Evolutionary conservation across 768 basidiomycete species (phyloP), one percentile per base, ranked within the genome.

Genomic region (Tulasnella sp.): DNA sequence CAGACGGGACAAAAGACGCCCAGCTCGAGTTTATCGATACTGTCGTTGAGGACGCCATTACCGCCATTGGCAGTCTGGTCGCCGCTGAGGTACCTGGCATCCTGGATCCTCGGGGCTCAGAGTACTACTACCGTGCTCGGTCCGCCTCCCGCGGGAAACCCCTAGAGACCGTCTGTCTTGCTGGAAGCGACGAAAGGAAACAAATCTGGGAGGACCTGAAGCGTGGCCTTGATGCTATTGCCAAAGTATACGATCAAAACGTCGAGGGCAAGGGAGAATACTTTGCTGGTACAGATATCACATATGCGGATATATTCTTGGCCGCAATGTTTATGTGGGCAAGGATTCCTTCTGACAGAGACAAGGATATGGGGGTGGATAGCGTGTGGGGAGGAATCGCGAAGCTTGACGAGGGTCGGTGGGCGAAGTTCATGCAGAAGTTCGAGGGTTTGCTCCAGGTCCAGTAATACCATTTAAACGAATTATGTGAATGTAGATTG

Each of bases 281-380:
- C 58, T 40, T 71, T 19, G 89, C 89, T 86, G 91, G 91, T 3
- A 83, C 85, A 42, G 89, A 91, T 25, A 85, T 92, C 71, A 88
- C 87, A 12, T 91, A 92, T 79, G 90, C 90, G 1, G 91, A 93
- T 79, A 92, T 93, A 80, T 88, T 90, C 5, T 82, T 93, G 29
- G 91, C 90, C 79, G 88, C 91, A 0, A 86, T 91, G 22, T 82
- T 93, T 54, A 86, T 92, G 67, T 93, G 91, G 91, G 89, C 92
- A 54, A 89, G 92, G 81, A 88, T 92, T 80, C 87, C 90, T 3
- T 86, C 90, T n/a, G 88, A 90, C 75, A 68, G 68, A 58, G 72
- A 73, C 40, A 31, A 22, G 36, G 73, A 74, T 22, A 64, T 58
- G 25, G 22, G 42, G 0, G 75, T 76, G 6, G 67, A 67, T 90